Percentiles rank a stretch among this genome's conserved stretches.
Conservation (phyloP, 2,329 filamentous ascomycete species). For the Scytalidium lignicola region DNA sequence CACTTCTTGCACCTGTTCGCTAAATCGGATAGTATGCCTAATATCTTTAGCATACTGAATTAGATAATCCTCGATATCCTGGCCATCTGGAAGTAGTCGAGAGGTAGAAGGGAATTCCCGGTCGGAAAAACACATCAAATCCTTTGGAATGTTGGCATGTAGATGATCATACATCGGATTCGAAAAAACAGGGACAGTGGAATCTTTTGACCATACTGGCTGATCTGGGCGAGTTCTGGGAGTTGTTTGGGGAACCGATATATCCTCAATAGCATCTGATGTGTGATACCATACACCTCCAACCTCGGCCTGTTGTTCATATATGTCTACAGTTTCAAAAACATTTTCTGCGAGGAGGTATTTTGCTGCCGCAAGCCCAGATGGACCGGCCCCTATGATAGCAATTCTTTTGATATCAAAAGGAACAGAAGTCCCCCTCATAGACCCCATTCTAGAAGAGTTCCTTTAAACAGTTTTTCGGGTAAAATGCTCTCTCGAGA, state of each 20-base stretch:
- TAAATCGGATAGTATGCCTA: conserved; percentile 61
- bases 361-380: conserved; percentile 74
- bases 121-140: conserved; percentile 76
- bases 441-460: conserved; percentile 17
- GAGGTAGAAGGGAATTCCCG: conserved; percentile 56
- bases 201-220: conserved; percentile 45
- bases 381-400: conserved; percentile 78
- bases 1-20: conserved; percentile 63
- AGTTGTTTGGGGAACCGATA: conserved; percentile 64
- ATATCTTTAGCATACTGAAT: conserved; percentile 62
- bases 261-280: conserved; percentile 38
- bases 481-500: no score
- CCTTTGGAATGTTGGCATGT: conserved; percentile 81
- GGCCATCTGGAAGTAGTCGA: conserved; percentile 69
- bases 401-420: conserved; percentile 56
- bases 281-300: conserved; percentile 87
- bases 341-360: conserved; percentile 68
- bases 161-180: conserved; percentile 78
- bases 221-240: conserved; percentile 57
- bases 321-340: conserved; percentile 69
- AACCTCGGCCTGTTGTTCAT: conserved; percentile 71
- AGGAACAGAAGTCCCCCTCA: conserved; percentile 7
- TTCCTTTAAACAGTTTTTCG: background rate
- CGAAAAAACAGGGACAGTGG: conserved; percentile 54
- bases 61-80: conserved; percentile 69